Conservation (phyloP, 352 stramenopile species). For the Elongisporangium undulatum region DNA sequence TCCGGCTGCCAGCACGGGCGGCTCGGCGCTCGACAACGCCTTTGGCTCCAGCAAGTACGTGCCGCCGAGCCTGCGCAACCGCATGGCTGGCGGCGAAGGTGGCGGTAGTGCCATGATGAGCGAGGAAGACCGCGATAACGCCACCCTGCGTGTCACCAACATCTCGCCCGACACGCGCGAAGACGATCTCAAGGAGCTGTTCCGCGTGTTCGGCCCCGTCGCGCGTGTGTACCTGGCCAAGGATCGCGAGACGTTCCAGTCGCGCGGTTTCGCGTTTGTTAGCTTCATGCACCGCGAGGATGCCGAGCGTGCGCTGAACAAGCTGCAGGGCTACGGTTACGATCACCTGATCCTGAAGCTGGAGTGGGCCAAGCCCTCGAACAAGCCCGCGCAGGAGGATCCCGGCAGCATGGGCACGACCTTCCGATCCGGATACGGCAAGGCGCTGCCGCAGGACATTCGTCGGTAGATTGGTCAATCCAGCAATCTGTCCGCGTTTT, state of each 20-base stretch:
- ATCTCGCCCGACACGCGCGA: constrained; percentile 98
- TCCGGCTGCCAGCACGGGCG: constrained; percentile 20
- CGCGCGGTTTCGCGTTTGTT: constrained; percentile 98
- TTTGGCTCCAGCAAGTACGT: constrained; percentile 88
- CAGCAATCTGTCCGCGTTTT: background rate
- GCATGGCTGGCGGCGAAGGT: constrained; percentile 23
- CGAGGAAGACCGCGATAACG: constrained; percentile 72
- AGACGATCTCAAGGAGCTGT: constrained; percentile 98
- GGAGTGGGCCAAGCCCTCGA: constrained; percentile 98
- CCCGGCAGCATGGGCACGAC: constrained; percentile 80
- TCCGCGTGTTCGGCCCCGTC: constrained; percentile 95
- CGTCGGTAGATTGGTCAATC: background rate
- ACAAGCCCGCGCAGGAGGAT: constrained; percentile 74
- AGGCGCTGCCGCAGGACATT: constrained; percentile 83
- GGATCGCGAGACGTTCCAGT: constrained; percentile 97
- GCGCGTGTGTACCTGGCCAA: constrained; percentile 97
- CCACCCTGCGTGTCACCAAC: constrained; percentile 98
- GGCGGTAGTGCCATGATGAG: constrained; percentile 25
- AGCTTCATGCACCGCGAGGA: constrained; percentile 96
- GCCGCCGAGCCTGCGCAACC: constrained; percentile 74
- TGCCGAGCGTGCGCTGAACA: constrained; percentile 95
- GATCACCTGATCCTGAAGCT: constrained; percentile 99
- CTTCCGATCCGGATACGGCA: constrained; percentile 87
- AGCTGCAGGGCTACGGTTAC: constrained; percentile 97
- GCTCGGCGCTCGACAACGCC: constrained; percentile 56